phyloP scores from a whole-genome alignment of 768 basidiomycete genomes.

The Mycena pura region DNA sequence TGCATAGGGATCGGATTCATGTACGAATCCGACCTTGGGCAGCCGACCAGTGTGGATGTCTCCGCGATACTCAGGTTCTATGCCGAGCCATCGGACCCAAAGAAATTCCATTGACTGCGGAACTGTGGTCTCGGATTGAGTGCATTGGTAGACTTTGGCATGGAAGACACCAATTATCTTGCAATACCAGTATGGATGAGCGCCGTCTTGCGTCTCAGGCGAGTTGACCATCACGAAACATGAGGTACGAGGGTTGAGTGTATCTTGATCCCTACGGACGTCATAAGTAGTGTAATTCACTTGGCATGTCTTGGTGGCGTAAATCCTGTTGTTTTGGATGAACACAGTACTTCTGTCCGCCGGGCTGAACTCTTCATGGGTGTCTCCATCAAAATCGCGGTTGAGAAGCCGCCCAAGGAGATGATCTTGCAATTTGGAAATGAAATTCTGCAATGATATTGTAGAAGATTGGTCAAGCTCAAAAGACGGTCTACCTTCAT shows the following conservation, averaged over 20 bases:
- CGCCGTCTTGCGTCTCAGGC: conserved; percentile 21
- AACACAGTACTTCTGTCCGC: conserved; percentile 28
- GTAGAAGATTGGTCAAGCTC: not conserved
- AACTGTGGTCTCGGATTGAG: not conserved
- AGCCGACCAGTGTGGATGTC: conserved; percentile 31
- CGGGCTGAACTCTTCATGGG: conserved; percentile 29
- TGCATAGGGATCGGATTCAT: conserved; percentile 26
- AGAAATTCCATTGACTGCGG: conserved; percentile 33
- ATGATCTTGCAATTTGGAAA: conserved; percentile 42
- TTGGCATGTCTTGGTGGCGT: conserved; percentile 32
- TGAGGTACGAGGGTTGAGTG: conserved; percentile 34
- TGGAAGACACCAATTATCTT: conserved; percentile 34
- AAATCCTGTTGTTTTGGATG: conserved; percentile 34
- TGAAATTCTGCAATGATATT: conserved; percentile 30
- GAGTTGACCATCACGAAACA: conserved; percentile 32
- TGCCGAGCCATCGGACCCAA: conserved; percentile 36
- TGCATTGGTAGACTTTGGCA: conserved; percentile 17
- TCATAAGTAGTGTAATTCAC: conserved; percentile 48
- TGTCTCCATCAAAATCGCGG: conserved; percentile 38
- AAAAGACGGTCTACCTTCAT: conserved; percentile 25
- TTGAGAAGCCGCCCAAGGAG: conserved; percentile 36
- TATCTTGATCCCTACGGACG: conserved; percentile 38
- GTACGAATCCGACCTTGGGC: conserved; percentile 37
- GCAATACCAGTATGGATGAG: conserved; percentile 33
- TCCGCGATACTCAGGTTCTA: conserved; percentile 14